A percentile compares a stretch with the other conserved stretches of the same genome.
phyloP scores from a whole-genome alignment of 495 filamentous ascomycete species.

The Rhizodiscina lignyota region DNA sequence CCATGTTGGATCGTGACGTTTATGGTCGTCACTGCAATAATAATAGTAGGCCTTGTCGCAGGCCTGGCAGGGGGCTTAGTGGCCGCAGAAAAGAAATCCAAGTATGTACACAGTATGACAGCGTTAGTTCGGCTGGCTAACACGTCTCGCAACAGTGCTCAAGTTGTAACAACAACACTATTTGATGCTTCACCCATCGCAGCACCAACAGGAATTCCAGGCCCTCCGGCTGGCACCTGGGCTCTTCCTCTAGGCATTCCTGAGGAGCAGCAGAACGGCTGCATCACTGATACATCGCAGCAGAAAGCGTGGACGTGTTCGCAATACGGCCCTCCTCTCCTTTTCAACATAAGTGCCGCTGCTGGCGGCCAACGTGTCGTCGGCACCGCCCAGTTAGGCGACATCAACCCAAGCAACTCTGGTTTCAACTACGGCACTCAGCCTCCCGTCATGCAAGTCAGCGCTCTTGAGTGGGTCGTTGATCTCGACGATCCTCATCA shows the following conservation, averaged over 20 bases:
- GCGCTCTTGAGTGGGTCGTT: constrained; percentile 30
- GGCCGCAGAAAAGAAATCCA: not conserved
- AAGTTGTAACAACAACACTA: constrained; percentile 35
- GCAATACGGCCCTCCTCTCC: constrained; percentile 14
- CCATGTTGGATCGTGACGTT: constrained; percentile 23
- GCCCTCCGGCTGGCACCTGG: constrained; percentile 49
- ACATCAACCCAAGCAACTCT: no score
- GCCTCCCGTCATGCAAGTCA: constrained; percentile 23
- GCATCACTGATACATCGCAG: constrained; percentile 44
- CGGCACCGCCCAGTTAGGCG: no score
- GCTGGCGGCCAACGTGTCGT: not conserved
- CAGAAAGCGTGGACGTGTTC: constrained; percentile 54
- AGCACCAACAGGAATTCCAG: constrained; percentile 37
- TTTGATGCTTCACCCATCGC: constrained; percentile 49
- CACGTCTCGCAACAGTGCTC: constrained; percentile 35
- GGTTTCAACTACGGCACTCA: constrained; percentile 19
- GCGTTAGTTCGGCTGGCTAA: no score
- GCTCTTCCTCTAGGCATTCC: constrained; percentile 37
- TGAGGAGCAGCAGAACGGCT: constrained; percentile 43
- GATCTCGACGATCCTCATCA: constrained; percentile 43
- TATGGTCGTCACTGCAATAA: constrained; percentile 35
- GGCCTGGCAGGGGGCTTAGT: constrained; percentile 2
- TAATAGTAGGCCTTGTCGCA: constrained; percentile 26
- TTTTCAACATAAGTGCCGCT: constrained; percentile 6
- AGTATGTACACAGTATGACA: no score